Evolutionary conservation across 2,329 filamentous ascomycete genomes (phyloP).

Genomic region (Periconia sp.): DNA sequence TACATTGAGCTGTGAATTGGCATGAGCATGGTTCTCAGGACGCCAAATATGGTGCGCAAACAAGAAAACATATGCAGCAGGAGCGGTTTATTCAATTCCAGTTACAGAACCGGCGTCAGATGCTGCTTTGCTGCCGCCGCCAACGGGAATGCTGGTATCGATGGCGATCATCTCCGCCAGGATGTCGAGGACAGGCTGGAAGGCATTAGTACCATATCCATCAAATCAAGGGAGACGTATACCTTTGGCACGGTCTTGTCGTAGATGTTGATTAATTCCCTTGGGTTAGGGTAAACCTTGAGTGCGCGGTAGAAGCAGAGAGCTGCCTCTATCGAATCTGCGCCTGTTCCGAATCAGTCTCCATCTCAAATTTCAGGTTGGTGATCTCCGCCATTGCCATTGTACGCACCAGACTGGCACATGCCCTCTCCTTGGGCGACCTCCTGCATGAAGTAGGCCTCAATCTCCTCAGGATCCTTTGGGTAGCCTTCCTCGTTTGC

Average conservation of each 20-base stretch:
- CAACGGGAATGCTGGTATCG: constrained; percentile 63
- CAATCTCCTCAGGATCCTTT: constrained; percentile 84
- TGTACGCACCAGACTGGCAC: constrained; percentile 70
- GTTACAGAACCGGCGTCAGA: constrained; percentile 37
- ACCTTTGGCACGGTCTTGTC: constrained; percentile 98
- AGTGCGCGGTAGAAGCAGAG: constrained; percentile 97
- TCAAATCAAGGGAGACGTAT: constrained; percentile 16
- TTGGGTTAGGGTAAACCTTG: constrained; percentile 94
- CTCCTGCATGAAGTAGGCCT: constrained; percentile 95
- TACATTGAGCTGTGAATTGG: constrained; percentile 29
- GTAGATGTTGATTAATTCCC: constrained; percentile 93
- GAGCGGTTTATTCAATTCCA: constrained; percentile 33
- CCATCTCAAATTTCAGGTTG: neutral
- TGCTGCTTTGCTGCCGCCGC: constrained; percentile 35
- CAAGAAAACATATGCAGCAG: neutral
- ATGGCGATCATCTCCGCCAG: constrained; percentile 97
- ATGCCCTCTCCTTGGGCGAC: constrained; percentile 85
- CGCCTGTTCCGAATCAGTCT: constrained; percentile 50
- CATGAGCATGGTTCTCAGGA: constrained; percentile 8
- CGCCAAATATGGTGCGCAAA: neutral
- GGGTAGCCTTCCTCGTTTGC: constrained; percentile 93
- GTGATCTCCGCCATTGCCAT: too few species aligned
- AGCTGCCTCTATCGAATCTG: constrained; percentile 77
- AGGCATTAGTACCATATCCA: constrained; percentile 12
- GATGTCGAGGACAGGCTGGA: constrained; percentile 85